A percentile compares a stretch with the other conserved stretches of the same genome.
Conservation (phyloP, 176 grass and related monocot genomes). For the Secale cereale region DNA sequence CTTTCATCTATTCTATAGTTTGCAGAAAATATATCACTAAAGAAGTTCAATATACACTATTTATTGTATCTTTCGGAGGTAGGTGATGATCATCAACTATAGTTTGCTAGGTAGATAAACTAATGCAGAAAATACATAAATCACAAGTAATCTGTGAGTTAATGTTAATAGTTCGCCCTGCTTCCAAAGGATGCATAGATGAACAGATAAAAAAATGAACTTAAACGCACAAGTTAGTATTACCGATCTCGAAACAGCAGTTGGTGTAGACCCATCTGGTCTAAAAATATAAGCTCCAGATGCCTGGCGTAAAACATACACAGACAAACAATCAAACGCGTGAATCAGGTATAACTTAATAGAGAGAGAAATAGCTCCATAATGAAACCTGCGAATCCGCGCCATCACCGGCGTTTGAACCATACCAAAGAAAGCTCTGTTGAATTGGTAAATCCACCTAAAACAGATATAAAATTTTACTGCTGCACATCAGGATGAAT, state of each 20-base stretch:
- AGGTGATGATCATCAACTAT: neutral
- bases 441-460: slow-evolving; percentile 78
- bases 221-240: slow-evolving; percentile 1
- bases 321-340: slow-evolving; percentile 9
- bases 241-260: slow-evolving; percentile 54
- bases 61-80: neutral
- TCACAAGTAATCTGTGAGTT: neutral
- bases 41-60: neutral
- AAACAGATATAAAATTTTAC: neutral
- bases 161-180: neutral
- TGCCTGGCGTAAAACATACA: slow-evolving; percentile 45
- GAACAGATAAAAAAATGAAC: neutral
- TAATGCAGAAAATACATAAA: neutral
- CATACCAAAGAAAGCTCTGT: slow-evolving; percentile 84
- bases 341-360: neutral
- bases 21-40: neutral
- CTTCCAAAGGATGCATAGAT: neutral
- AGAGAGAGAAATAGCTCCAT: slow-evolving; percentile 7
- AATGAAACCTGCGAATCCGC: slow-evolving; percentile 59
- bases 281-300: slow-evolving; percentile 95
- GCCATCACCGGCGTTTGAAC: slow-evolving; percentile 57
- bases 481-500: neutral
- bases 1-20: neutral
- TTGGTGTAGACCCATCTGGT: slow-evolving; percentile 64
- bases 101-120: neutral